Evolutionary conservation across 2,329 filamentous ascomycete species (phyloP).

Genomic region (Xylaria sp.): DNA sequence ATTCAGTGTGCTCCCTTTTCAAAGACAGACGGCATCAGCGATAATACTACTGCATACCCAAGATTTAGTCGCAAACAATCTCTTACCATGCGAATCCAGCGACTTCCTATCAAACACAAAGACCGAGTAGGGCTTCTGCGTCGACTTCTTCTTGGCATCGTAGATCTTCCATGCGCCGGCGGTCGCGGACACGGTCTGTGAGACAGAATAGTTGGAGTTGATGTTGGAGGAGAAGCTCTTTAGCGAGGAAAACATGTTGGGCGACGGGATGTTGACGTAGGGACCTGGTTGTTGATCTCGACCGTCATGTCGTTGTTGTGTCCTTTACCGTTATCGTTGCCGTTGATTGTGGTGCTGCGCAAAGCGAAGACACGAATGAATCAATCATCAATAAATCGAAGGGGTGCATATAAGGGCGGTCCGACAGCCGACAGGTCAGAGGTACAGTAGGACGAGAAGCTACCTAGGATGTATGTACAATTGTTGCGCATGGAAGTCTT

Average conservation of each 20-base stretch:
- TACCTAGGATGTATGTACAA: too few species aligned
- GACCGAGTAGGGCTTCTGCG: conserved; percentile 86
- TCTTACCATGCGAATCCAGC: conserved; percentile 70
- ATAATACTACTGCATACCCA: not conserved
- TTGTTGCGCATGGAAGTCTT: too few species aligned
- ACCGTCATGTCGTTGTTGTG: conserved; percentile 43
- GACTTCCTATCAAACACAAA: conserved; percentile 95
- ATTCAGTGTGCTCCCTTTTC: conserved; percentile 63
- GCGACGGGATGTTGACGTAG: conserved; percentile 29
- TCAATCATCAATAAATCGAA: not conserved
- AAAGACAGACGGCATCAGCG: not conserved
- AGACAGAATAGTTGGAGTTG: conserved; percentile 87
- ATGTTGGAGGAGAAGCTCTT: conserved; percentile 97
- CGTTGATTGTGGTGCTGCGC: conserved; percentile 15
- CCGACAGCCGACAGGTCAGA: too few species aligned
- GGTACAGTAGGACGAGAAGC: too few species aligned
- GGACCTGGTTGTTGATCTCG: conserved; percentile 29
- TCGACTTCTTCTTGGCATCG: conserved; percentile 96
- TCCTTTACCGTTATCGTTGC: not conserved
- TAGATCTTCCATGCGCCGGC: conserved; percentile 97
- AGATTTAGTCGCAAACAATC: not conserved
- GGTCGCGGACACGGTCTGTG: conserved; percentile 77
- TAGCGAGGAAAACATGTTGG: conserved; percentile 88
- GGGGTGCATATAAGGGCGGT: not conserved
- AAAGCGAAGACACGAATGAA: conserved; percentile 14